Conservation (phyloP, 148 eudicot genomes). For the Dianthus caryophyllus region DNA sequence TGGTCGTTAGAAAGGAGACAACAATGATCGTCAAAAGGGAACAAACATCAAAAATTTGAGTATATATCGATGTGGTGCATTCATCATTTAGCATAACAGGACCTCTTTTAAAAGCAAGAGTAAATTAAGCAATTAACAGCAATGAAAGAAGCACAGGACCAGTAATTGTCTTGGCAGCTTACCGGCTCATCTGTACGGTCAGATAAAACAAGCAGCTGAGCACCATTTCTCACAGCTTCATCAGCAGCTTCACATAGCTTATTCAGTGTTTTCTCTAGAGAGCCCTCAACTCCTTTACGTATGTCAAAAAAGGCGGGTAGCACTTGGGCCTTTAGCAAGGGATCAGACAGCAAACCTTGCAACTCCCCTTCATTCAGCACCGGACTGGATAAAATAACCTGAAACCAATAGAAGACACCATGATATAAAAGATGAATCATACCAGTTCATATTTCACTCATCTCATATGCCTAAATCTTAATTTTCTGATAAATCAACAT, state of each 20-base stretch:
- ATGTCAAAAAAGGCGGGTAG: constrained; percentile 81
- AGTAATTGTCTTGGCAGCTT: constrained; percentile 21
- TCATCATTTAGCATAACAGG: background rate
- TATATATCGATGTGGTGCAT: constrained; percentile 1
- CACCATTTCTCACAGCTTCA: constrained; percentile 98
- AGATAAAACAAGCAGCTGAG: constrained; percentile 84
- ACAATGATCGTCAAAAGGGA: background rate
- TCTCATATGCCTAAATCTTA: background rate
- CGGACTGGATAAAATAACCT: constrained; percentile 87
- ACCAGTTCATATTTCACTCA: constrained; percentile 1
- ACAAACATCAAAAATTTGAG: constrained; percentile 4
- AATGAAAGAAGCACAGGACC: background rate
- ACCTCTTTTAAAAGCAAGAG: background rate
- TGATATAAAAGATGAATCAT: constrained; percentile 1
- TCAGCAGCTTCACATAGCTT: constrained; percentile 98
- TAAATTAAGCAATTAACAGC: no score
- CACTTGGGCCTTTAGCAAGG: constrained; percentile 66
- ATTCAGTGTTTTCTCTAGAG: constrained; percentile 63
- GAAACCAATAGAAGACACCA: constrained; percentile 15
- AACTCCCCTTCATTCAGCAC: constrained; percentile 92
- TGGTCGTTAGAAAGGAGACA: no score
- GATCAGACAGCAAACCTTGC: constrained; percentile 69
- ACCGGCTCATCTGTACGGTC: constrained; percentile 95
- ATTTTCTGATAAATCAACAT: background rate
- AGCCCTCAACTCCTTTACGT: constrained; percentile 89